phyloP scores from a whole-genome alignment of 2,329 filamentous ascomycete species.

The Bipolaris victoriae region DNA sequence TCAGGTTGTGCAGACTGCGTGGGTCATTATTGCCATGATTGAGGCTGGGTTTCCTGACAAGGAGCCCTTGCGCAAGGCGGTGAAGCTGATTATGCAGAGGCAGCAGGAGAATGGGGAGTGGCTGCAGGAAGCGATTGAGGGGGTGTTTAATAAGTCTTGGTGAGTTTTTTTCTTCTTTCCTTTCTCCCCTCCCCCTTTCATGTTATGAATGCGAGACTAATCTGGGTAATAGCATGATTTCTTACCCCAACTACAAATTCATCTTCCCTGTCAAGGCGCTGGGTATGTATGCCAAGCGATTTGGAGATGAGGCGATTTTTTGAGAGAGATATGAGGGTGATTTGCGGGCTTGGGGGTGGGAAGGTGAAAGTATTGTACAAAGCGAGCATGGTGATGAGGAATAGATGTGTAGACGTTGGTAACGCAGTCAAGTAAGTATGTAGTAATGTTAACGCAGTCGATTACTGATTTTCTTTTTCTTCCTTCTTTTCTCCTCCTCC shows the following conservation, averaged over 20 bases:
- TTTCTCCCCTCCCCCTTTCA: background rate
- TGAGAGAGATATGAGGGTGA: background rate
- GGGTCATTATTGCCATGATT: conserved; percentile 82
- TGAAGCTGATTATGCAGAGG: conserved; percentile 81
- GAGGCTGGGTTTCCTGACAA: conserved; percentile 81
- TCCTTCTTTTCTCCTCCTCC: too few species aligned
- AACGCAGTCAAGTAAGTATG: too few species aligned
- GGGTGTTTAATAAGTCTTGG: conserved; percentile 98
- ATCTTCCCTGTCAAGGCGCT: conserved; percentile 92
- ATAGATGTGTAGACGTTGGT: too few species aligned
- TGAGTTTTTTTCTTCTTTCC: conserved; percentile 52
- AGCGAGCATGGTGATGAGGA: too few species aligned
- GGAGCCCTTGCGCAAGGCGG: conserved; percentile 72
- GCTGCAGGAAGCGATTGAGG: conserved; percentile 94
- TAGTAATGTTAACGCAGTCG: too few species aligned
- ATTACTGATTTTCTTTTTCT: too few species aligned
- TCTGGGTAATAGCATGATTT: conserved; percentile 75
- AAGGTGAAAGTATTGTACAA: too few species aligned
- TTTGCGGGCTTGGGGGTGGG: too few species aligned
- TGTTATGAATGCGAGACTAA: conserved; percentile 11
- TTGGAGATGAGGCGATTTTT: conserved; percentile 37
- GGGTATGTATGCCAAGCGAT: conserved; percentile 74
- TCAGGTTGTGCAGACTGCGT: conserved; percentile 93
- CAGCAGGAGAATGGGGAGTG: conserved; percentile 92
- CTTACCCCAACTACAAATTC: conserved; percentile 99